Evolutionary conservation across 257 asterid species (phyloP).

Genomic region (Rauvolfia tetraphylla): DNA sequence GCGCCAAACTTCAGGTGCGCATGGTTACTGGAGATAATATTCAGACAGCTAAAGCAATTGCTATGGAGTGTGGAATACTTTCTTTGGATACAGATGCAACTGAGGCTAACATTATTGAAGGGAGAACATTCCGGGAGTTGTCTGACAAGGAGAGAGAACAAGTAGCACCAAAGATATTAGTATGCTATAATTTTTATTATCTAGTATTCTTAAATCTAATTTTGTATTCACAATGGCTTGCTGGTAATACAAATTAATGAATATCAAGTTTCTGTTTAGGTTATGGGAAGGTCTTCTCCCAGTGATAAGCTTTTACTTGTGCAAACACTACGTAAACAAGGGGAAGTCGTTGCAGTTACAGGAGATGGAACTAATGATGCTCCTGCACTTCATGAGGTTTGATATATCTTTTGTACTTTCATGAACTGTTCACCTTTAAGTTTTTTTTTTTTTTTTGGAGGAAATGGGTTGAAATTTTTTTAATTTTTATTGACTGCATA

Average conservation of each 20-base stretch:
- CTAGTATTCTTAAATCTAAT: not conserved
- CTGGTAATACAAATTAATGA: conserved; percentile 14
- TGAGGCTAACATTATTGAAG: conserved; percentile 69
- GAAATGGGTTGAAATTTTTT: not conserved
- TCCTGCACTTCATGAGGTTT: conserved; percentile 96
- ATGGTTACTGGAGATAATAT: conserved; percentile 97
- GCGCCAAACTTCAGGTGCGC: conserved; percentile 55
- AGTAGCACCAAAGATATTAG: conserved; percentile 58
- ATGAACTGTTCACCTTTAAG: not conserved
- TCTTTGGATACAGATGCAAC: conserved; percentile 50
- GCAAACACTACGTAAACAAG: conserved; percentile 77
- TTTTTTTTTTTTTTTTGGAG: not conserved
- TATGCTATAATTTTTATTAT: conserved; percentile 25
- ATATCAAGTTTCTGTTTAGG: conserved; percentile 41
- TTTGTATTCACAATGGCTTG: conserved; percentile 9
- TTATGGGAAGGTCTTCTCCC: conserved; percentile 95
- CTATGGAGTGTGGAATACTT: conserved; percentile 88
- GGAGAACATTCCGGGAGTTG: conserved; percentile 78
- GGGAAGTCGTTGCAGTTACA: conserved; percentile 93
- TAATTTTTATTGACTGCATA: not conserved
- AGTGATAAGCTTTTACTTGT: conserved; percentile 92
- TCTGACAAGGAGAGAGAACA: conserved; percentile 71
- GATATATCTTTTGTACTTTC: not conserved
- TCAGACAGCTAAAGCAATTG: conserved; percentile 96
- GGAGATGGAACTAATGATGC: conserved; percentile 99